Conservation (phyloP, 345 rosid genomes). For the Aquilaria yunnanensis region DNA sequence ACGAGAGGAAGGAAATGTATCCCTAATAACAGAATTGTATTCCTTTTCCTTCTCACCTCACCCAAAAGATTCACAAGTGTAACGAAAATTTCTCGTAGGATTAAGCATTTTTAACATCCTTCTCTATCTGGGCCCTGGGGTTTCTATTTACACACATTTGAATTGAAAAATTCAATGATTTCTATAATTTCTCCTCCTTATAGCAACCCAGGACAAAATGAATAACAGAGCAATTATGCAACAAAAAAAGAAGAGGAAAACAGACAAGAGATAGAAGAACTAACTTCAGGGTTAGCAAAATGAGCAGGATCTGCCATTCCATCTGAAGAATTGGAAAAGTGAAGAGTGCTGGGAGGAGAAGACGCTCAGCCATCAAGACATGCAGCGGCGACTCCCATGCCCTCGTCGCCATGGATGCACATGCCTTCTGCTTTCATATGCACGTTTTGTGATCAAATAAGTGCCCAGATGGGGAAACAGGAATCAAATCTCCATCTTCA, state of each 20-base stretch:
- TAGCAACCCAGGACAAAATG: too few species aligned
- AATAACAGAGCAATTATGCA: too few species aligned
- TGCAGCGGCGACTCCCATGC: constrained; percentile 48
- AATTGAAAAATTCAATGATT: too few species aligned
- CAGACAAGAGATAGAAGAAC: constrained; percentile 5
- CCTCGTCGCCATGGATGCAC: constrained; percentile 80
- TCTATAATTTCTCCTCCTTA: too few species aligned
- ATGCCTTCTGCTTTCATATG: constrained; percentile 32
- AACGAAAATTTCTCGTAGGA: too few species aligned
- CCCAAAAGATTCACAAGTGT: not conserved
- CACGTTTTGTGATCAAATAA: not conserved
- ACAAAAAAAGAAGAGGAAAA: not conserved
- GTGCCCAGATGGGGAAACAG: constrained; percentile 10
- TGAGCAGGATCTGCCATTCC: constrained; percentile 95
- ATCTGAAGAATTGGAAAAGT: constrained; percentile 54
- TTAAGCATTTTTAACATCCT: not conserved
- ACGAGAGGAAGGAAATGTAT: too few species aligned
- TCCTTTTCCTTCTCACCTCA: too few species aligned
- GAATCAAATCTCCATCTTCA: not conserved
- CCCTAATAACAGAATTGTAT: too few species aligned
- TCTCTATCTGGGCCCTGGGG: too few species aligned
- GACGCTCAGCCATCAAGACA: constrained; percentile 42
- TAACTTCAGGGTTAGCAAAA: constrained; percentile 62
- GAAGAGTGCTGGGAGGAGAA: constrained; percentile 24
- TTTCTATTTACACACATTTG: too few species aligned